Base-by-base conservation (phyloP, 345 rosid species). In the Lepidium africanum region DNA sequence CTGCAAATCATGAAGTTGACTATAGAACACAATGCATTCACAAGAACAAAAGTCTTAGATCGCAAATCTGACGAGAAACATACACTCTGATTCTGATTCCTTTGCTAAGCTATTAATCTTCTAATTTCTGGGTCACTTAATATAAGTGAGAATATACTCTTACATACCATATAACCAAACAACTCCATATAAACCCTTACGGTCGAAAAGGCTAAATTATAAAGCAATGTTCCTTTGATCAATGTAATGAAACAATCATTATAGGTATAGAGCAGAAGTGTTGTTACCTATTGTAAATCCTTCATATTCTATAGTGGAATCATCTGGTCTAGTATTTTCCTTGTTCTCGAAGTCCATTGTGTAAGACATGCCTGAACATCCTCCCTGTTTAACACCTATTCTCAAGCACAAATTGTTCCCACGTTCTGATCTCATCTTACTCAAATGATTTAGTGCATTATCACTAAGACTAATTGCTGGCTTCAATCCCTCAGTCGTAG, bases 341-440 rank as follows among this genome's bases (percentile, higher is more conserved):
- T 80, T 76, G 32, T 76, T 82, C 86, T 90, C 97, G 16, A 93
- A 90, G 46, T 93, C 98, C 98, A 92, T 93, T 0, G 94, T 80
- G 72, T 93, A 93, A 15, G 97, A 93, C 98, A 93, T 90, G 71
- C 98, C 98, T 0, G 97, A 90, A 77, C 97, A 93, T 14, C 98
- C 97, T 10, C 98, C 98, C 23, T 93, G 97, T 66, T 81, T 87
- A 14, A 93, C 97, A 66, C 47, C 47, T 14, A 43, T 93, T n/a
- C 48, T 15, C 48, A 43, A 9, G 7, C 23, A 45, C 80, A 88
- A 57, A 79, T 93, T 92, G 21, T 84, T 88, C 3, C 68, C 72
- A 7, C 87, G 83, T 16, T 88, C 96, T 13, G 78, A 73, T 73
- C 90, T 88, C 92, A 93, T 93, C 82, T 64, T 88, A 64, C 77